phyloP scores from a whole-genome alignment of 495 filamentous ascomycete species.

The Neurospora sp. region DNA sequence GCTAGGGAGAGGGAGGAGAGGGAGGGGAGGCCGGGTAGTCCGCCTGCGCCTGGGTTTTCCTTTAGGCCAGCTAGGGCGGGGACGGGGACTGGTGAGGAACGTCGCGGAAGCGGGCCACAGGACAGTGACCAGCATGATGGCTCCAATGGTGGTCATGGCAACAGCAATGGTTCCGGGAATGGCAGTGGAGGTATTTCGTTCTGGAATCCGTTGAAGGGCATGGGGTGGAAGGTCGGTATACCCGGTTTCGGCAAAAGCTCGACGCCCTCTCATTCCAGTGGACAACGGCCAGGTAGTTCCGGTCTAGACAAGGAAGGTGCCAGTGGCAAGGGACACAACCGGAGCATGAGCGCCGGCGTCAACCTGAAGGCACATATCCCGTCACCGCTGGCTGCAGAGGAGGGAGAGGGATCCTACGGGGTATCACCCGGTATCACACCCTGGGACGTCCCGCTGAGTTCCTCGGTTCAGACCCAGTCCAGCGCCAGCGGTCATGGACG shows the following conservation, averaged over 20 bases:
- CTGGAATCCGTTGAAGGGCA: constrained; percentile 17
- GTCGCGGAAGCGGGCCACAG: constrained; percentile 21
- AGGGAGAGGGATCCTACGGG: constrained; percentile 1
- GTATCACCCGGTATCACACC: constrained; percentile 9
- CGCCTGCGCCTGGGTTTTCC: background rate
- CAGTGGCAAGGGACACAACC: constrained; percentile 8
- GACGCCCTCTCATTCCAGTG: constrained; percentile 19
- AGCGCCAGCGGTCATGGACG: background rate
- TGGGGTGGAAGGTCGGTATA: background rate
- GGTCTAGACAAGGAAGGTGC: constrained; percentile 17
- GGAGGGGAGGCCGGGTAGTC: background rate
- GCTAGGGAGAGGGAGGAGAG: background rate
- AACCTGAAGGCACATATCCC: constrained; percentile 1
- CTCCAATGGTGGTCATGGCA: background rate
- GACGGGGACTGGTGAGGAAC: constrained; percentile 11
- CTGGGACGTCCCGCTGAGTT: constrained; percentile 4
- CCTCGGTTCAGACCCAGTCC: background rate
- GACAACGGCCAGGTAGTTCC: constrained; percentile 18
- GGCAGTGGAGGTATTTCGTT: constrained; percentile 10
- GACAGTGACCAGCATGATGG: no score
- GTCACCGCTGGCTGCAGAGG: background rate
- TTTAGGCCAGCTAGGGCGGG: background rate
- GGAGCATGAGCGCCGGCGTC: constrained; percentile 8
- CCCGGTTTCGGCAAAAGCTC: constrained; percentile 16
- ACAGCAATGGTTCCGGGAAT: constrained; percentile 1